Evolutionary conservation across 768 basidiomycete genomes (phyloP), one percentile per base, ranked within the genome.

Genomic region (Pleurotus pulmonarius): DNA sequence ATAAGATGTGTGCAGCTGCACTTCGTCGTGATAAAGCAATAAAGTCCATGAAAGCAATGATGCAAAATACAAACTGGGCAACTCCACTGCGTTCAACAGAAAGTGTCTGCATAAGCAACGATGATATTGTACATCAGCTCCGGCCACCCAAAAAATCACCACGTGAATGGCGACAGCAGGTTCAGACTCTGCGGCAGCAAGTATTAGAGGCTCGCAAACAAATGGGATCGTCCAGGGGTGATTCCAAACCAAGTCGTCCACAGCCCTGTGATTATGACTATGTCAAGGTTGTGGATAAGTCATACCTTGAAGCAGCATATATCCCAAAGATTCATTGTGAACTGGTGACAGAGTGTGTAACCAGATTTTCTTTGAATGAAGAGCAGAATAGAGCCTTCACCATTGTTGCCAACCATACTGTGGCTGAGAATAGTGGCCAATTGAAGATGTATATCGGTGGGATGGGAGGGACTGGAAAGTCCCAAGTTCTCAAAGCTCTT

Each of bases 371-470:
- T 15, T 18, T 55, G 54, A 45, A 55, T 41, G 15, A n/a, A n/a
- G 18, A 55, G 37, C 54, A 55, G n/a, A 15, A 12, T 6, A n/a
- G 46, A 16, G 46, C 46, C 15, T 47, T 47, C 12, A 18, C 18
- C 13, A 47, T 71, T 29, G 57, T 73, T 9, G 59, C 65, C 1
- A 63, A 65, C 18, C 69, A 71, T 60, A 55, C 59, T 13, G 12
- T 53, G 12, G 3, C 2, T 0, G 15, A 16, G 8, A 16, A 55
- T 15, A 5, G 24, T 1, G 45, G 60, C 3, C 67, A 62, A 6
- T 47, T 73, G 0, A 52, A 48, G 12, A 67, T 69, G 66, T 67
- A 65, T 26, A 24, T 70, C 1, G 67, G 62, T 20, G 69, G 69
- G 0, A 63, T 65, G 52, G 69, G 65, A 4, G 67, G 67, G 1